These are phyloP conservation scores for Liriodendron chinense DNA, from an alignment of 164 flowering plant genomes.

Conservation along the genomic window DNA sequence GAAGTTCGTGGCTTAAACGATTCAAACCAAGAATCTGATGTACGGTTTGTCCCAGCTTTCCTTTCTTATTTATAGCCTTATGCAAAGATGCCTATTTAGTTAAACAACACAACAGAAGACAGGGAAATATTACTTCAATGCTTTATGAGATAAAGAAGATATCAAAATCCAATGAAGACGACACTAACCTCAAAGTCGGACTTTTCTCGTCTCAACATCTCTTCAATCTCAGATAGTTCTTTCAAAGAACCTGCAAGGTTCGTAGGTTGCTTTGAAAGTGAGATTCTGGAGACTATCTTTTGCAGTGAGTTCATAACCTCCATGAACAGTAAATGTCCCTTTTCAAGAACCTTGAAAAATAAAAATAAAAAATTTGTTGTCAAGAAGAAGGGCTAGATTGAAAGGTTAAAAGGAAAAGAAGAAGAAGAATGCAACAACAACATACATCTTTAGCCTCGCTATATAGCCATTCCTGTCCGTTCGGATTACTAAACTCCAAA, in stretches of 20 bases:
- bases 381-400: not conserved
- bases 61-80: constrained; percentile 32
- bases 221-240: constrained; percentile 51
- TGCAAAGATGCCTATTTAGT: constrained; percentile 39
- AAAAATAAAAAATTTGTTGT: not conserved
- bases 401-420: not conserved
- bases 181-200: constrained; percentile 73
- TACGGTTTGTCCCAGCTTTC: constrained; percentile 28
- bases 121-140: not conserved
- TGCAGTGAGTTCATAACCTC: constrained; percentile 54
- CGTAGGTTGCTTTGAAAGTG: constrained; percentile 14
- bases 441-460: constrained; percentile 64
- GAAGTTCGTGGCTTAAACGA: constrained; percentile 58
- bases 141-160: not conserved
- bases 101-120: not conserved
- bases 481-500: constrained; percentile 51
- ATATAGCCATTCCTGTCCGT: constrained; percentile 43
- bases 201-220: constrained; percentile 63
- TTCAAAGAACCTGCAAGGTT: constrained; percentile 33
- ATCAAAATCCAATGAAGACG: not conserved
- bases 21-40: constrained; percentile 61
- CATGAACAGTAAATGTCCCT: constrained; percentile 53
- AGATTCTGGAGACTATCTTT: constrained; percentile 37
- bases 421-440: not conserved
- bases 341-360: constrained; percentile 46